Conservation (phyloP, 805 yeast species). For the Priceomyces castillae region DNA sequence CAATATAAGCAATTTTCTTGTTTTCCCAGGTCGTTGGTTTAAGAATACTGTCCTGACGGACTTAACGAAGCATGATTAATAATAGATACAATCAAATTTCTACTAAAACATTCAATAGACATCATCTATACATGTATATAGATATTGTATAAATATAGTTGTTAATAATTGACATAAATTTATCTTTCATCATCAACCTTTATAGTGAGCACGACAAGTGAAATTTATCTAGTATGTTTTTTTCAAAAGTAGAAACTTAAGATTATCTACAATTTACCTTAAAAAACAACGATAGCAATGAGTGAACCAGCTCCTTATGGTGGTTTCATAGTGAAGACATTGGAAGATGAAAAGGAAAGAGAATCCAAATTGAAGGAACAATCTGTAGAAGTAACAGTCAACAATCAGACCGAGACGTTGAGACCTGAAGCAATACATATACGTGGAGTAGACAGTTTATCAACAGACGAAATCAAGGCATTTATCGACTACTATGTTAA, state of each 20-base stretch:
- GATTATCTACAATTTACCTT: neutral
- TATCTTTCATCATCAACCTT: neutral
- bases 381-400: conserved; percentile 29
- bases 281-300: conserved; percentile 10
- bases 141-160: neutral
- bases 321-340: conserved; percentile 38
- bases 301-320: conserved; percentile 39
- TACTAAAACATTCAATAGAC: neutral
- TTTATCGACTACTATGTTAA: conserved; percentile 50
- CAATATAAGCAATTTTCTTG: too few relatives aligned
- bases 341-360: conserved; percentile 37
- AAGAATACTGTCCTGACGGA: neutral
- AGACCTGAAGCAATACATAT: conserved; percentile 50
- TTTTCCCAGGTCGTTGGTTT: neutral
- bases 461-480: conserved; percentile 57
- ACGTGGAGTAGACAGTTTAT: conserved; percentile 62
- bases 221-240: neutral
- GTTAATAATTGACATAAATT: neutral
- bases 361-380: conserved; percentile 30
- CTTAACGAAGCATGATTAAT: neutral
- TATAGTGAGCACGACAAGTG: neutral
- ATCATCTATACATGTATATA: neutral
- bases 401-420: conserved; percentile 30
- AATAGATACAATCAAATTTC: neutral
- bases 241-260: neutral